A percentile compares a stretch with the other conserved stretches of the same genome.
Evolutionary conservation across 176 grass and related monocot species (phyloP).

Genomic region (Bromus sterilis): DNA sequence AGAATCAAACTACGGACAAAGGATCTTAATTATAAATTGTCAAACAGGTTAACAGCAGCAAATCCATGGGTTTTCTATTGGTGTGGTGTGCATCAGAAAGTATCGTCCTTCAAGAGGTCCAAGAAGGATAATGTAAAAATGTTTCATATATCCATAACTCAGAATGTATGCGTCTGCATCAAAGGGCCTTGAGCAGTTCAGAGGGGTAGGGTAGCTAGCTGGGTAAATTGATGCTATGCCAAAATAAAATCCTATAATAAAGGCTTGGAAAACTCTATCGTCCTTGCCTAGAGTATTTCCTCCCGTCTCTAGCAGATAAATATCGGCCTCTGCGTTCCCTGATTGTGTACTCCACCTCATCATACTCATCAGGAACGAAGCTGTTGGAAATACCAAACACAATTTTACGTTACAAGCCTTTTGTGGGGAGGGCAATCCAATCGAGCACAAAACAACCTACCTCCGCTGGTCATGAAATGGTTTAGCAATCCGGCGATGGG

Average conservation of each 20-base stretch:
- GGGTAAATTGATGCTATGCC: not conserved
- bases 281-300: conserved; percentile 33
- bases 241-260: conserved; percentile 2
- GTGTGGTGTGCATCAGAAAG: not conserved
- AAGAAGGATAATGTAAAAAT: not conserved
- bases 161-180: not conserved
- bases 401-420: not conserved
- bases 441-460: not conserved
- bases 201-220: not conserved
- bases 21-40: too few species aligned
- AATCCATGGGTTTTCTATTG: not conserved
- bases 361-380: conserved; percentile 14
- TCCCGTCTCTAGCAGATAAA: conserved; percentile 20
- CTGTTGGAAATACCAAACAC: not conserved
- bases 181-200: not conserved
- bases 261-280: conserved; percentile 19
- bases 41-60: not conserved
- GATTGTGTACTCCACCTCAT: conserved; percentile 23
- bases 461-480: conserved; percentile 26
- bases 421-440: not conserved
- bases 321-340: conserved; percentile 32
- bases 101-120: not conserved
- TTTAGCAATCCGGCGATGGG: not conserved
- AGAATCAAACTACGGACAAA: too few species aligned
- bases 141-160: conserved; percentile 7